phyloP scores from a whole-genome alignment of 2,329 filamentous ascomycete genomes.

The Colletotrichum orchidophilum region DNA sequence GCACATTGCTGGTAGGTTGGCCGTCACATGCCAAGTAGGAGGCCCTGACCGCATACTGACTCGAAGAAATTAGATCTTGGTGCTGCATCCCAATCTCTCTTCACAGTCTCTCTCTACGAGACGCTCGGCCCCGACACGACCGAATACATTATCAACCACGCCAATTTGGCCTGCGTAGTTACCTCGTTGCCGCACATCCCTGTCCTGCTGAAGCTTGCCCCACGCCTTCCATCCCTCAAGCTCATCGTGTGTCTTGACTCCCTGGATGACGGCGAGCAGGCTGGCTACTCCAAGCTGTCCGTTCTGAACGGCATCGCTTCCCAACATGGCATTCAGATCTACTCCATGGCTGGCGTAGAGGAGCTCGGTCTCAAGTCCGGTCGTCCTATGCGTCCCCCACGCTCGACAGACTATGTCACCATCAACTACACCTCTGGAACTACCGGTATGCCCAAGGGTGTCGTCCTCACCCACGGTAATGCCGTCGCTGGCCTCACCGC shows the following conservation, averaged over 20 bases:
- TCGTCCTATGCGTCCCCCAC: conserved; percentile 75
- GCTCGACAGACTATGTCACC: conserved; percentile 81
- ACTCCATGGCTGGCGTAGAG: conserved; percentile 84
- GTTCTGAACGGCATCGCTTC: conserved; percentile 80
- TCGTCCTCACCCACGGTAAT: conserved; percentile 83
- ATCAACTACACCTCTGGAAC: conserved; percentile 93
- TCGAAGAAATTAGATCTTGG: conserved; percentile 74
- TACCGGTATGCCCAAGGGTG: conserved; percentile 84
- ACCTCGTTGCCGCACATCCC: conserved; percentile 85
- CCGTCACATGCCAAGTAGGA: background rate
- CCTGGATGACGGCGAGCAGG: conserved; percentile 80
- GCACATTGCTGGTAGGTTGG: conserved; percentile 76
- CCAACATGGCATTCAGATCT: conserved; percentile 79
- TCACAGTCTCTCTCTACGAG: conserved; percentile 93
- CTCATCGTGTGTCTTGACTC: conserved; percentile 88
- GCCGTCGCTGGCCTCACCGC: conserved; percentile 77
- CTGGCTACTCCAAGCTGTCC: conserved; percentile 80
- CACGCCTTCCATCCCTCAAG: conserved; percentile 83
- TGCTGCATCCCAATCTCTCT: conserved; percentile 87
- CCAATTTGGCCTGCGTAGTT: conserved; percentile 77
- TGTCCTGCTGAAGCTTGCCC: conserved; percentile 79
- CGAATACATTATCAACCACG: conserved; percentile 96
- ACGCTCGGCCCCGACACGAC: conserved; percentile 91
- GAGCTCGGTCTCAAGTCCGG: conserved; percentile 77
- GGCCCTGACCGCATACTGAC: background rate